Percentiles rank a stretch among this genome's conserved stretches.
phyloP scores from a whole-genome alignment of 805 yeast genomes.

The Candida patagonica region DNA sequence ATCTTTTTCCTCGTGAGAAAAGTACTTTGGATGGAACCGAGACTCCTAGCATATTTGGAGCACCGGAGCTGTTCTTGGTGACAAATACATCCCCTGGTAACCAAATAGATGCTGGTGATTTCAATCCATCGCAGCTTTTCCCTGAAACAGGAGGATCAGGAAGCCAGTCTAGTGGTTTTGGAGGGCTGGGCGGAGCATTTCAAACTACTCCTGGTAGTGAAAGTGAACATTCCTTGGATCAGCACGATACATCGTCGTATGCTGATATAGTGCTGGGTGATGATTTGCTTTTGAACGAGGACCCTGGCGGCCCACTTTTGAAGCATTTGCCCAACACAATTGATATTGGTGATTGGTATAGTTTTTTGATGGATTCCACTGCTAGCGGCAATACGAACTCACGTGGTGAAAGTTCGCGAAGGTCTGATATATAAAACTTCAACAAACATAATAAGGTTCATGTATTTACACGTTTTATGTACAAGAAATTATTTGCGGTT shows the following conservation, averaged over 20 bases:
- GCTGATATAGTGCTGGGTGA: not conserved
- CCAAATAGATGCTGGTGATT: slow-evolving; percentile 36
- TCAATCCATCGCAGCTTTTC: slow-evolving; percentile 49
- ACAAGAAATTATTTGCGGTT: slow-evolving; percentile 17
- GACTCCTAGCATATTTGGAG: slow-evolving; percentile 3
- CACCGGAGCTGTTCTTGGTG: slow-evolving; percentile 26
- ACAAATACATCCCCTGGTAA: slow-evolving; percentile 23
- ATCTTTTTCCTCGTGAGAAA: not conserved
- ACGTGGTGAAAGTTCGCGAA: no score
- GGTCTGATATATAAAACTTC: no score
- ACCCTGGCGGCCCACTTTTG: not conserved
- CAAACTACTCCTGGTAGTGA: not conserved
- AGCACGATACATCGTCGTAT: not conserved
- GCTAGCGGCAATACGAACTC: no score
- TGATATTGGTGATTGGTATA: slow-evolving; percentile 32
- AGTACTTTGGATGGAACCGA: not conserved
- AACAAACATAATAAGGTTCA: no score
- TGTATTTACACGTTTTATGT: no score
- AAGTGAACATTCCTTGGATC: not conserved
- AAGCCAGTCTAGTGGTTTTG: not conserved
- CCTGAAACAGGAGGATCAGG: slow-evolving; percentile 27
- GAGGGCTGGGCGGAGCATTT: no score
- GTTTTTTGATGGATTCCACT: slow-evolving; percentile 24
- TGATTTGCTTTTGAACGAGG: slow-evolving; percentile 1
- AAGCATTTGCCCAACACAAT: slow-evolving; percentile 24